Evolutionary conservation across 2,329 filamentous ascomycete genomes (phyloP).

Genomic region (Zymoseptoria pseudotritici): DNA sequence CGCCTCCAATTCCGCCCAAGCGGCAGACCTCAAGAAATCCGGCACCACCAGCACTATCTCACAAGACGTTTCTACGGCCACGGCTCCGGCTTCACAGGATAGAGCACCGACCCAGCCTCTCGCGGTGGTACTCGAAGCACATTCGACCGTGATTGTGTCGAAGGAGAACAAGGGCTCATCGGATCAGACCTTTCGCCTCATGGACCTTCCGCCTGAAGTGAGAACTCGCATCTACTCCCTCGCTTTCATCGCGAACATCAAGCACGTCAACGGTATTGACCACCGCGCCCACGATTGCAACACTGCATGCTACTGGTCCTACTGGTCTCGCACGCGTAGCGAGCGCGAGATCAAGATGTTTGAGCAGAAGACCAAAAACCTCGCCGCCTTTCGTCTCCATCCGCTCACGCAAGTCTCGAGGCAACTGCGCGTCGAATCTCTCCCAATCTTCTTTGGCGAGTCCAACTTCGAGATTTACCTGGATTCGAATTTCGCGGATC

Average conservation of each 20-base stretch:
- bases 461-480: neutral
- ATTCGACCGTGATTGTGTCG: too few relatives aligned
- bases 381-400: neutral
- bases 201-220: neutral
- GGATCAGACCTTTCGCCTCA: neutral
- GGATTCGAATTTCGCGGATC: neutral
- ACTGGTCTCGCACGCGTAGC: neutral
- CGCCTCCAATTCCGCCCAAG: too few relatives aligned
- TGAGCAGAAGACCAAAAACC: neutral
- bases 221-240: neutral
- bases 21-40: too few relatives aligned
- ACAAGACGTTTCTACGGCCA: too few relatives aligned
- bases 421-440: neutral
- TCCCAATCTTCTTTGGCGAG: neutral
- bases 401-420: neutral
- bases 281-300: neutral
- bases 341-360: neutral
- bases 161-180: too few relatives aligned
- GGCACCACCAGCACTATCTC: too few relatives aligned
- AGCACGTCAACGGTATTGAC: neutral
- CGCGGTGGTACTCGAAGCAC: too few relatives aligned
- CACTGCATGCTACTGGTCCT: neutral
- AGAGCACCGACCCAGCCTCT: too few relatives aligned
- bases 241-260: neutral
- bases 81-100: too few relatives aligned